phyloP scores from a whole-genome alignment of 78 protist genomes.

The Dictyostelium firmibasis region DNA sequence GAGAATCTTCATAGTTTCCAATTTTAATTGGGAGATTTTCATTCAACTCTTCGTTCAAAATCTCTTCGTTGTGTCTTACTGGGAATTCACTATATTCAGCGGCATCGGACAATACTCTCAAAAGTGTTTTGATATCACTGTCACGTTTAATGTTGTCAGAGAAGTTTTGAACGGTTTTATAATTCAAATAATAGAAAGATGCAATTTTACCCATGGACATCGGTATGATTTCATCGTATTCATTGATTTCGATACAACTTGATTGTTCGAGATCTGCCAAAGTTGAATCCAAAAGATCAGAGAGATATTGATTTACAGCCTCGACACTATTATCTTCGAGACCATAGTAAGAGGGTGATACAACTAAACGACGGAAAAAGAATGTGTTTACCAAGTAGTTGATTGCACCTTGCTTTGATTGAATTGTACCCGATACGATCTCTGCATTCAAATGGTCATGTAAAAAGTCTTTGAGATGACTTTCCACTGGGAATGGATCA shows the following conservation, averaged over 20 bases:
- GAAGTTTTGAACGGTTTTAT: constrained; percentile 89
- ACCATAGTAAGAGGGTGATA: constrained; percentile 97
- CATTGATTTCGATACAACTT: constrained; percentile 35
- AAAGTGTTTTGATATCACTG: constrained; percentile 45
- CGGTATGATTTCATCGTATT: constrained; percentile 69
- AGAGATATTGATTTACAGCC: constrained; percentile 70
- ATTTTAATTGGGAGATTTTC: constrained; percentile 83
- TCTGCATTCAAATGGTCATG: constrained; percentile 92
- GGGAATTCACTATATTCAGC: constrained; percentile 95
- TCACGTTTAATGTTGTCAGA: constrained; percentile 10
- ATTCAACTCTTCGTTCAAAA: constrained; percentile 88
- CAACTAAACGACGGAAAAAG: constrained; percentile 94
- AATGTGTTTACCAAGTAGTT: constrained; percentile 99
- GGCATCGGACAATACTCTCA: constrained; percentile 80
- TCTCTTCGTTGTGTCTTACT: constrained; percentile 99
- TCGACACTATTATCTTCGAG: constrained; percentile 62
- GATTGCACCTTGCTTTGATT: constrained; percentile 86
- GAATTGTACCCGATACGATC: constrained; percentile 84
- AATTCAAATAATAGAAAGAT: constrained; percentile 96
- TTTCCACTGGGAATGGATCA: constrained; percentile 99
- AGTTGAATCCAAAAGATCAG: constrained; percentile 84
- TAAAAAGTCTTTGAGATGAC: constrained; percentile 86
- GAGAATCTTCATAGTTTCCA: constrained; percentile 80
- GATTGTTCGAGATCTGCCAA: constrained; percentile 70
- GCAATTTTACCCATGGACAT: constrained; percentile 93